Conservation (phyloP, 805 yeast genomes). For the Myxozyma udenii region DNA sequence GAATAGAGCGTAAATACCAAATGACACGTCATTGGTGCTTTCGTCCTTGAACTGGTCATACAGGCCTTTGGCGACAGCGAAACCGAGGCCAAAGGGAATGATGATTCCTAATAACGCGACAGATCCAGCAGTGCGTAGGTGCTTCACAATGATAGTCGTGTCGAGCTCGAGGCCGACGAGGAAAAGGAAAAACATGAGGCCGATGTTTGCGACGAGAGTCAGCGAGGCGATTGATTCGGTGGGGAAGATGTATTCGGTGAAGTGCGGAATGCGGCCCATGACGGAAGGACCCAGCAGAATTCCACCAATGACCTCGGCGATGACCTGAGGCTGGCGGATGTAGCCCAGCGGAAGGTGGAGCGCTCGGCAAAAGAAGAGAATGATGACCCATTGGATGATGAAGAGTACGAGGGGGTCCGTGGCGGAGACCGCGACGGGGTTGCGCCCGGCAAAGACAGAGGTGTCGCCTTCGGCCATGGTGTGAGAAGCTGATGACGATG, state of each 20-base stretch:
- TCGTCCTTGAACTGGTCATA: conserved; percentile 46
- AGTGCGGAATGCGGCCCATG: conserved; percentile 66
- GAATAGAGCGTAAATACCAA: conserved; percentile 74
- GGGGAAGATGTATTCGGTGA: conserved; percentile 65
- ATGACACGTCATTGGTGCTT: conserved; percentile 44
- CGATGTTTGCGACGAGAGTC: conserved; percentile 67
- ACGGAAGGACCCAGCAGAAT: conserved; percentile 73
- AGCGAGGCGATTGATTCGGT: conserved; percentile 58
- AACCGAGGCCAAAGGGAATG: conserved; percentile 76
- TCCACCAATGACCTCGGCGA: conserved; percentile 78
- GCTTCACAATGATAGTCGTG: conserved; percentile 57
- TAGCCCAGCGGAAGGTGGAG: conserved; percentile 58
- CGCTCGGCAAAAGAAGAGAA: conserved; percentile 54
- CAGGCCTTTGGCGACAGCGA: conserved; percentile 65
- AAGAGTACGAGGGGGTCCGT: conserved; percentile 65
- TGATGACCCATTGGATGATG: conserved; percentile 55
- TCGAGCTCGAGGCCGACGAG: conserved; percentile 80
- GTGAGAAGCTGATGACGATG: neutral
- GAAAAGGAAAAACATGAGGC: conserved; percentile 70
- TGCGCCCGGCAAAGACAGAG: conserved; percentile 68
- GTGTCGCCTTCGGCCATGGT: conserved; percentile 37
- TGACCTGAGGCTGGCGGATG: conserved; percentile 73
- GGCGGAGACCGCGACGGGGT: conserved; percentile 61
- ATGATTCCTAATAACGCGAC: conserved; percentile 74
- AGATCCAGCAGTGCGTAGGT: conserved; percentile 57